Evolutionary conservation across 805 yeast species (phyloP).

Genomic region (Saturnispora ahearnii): DNA sequence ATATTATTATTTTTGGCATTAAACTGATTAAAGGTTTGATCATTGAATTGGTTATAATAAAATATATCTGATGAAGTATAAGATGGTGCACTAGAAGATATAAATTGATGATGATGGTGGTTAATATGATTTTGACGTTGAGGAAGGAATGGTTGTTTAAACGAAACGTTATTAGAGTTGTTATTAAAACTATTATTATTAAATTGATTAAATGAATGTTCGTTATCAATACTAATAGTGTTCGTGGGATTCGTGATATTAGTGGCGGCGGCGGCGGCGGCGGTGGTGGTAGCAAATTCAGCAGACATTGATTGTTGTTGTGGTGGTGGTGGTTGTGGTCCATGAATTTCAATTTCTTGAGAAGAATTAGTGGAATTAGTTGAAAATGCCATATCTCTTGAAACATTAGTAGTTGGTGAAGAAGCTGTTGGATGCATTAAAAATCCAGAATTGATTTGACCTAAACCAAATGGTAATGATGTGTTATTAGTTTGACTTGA

Average conservation of each 20-base stretch:
- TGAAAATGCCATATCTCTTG: slow-evolving; percentile 39
- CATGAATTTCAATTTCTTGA: slow-evolving; percentile 24
- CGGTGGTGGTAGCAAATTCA: not conserved
- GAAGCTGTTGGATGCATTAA: slow-evolving; percentile 35
- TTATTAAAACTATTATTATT: slow-evolving; percentile 7
- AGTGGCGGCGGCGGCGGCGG: not conserved
- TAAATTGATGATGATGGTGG: slow-evolving; percentile 14
- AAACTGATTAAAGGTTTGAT: slow-evolving; percentile 10
- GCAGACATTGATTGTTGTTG: not conserved
- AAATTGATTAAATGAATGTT: slow-evolving; percentile 2
- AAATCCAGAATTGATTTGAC: slow-evolving; percentile 12
- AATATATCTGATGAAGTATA: slow-evolving; percentile 13
- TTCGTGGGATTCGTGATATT: not conserved
- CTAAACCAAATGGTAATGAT: not conserved
- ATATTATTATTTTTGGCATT: not conserved
- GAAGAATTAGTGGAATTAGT: slow-evolving; percentile 28
- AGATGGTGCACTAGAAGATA: slow-evolving; percentile 25
- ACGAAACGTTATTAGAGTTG: not conserved
- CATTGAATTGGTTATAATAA: not conserved
- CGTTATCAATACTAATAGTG: too few species aligned
- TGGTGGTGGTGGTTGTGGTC: not conserved
- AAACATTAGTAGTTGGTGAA: slow-evolving; percentile 47
- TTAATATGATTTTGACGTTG: not conserved
- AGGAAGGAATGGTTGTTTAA: slow-evolving; percentile 2
- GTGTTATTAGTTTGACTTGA: slow-evolving; percentile 9